Evolutionary conservation across 352 stramenopile species (phyloP).

Genomic region (Pythium plurisporium): DNA sequence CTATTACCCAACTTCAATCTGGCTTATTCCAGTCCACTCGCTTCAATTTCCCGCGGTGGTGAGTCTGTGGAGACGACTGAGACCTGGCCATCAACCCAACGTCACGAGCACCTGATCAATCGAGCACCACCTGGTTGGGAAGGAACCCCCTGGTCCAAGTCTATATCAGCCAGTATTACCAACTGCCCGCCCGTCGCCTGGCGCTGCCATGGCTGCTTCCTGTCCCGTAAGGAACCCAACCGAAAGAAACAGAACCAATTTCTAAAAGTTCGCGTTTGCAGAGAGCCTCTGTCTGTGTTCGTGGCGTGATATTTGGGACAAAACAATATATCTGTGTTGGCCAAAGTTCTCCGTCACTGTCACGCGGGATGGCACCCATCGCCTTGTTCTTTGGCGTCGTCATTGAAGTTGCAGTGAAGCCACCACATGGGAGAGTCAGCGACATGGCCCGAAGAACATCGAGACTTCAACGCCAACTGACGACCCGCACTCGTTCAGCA

Average conservation of each 20-base stretch:
- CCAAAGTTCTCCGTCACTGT: background rate
- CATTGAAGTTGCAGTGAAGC: conserved; percentile 17
- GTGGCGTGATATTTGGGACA: background rate
- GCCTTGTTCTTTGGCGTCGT: background rate
- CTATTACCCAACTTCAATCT: conserved; percentile 5
- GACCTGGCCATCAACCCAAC: too few species aligned
- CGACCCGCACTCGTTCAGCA: background rate
- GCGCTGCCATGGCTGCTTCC: background rate
- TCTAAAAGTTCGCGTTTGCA: conserved; percentile 1
- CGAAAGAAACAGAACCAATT: conserved; percentile 1
- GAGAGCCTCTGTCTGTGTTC: background rate
- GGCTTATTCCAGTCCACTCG: background rate
- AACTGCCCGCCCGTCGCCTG: too few species aligned
- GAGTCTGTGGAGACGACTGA: too few species aligned
- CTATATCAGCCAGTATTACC: too few species aligned
- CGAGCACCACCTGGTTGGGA: too few species aligned
- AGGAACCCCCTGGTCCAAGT: too few species aligned
- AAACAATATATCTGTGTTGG: conserved; percentile 10
- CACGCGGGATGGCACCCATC: background rate
- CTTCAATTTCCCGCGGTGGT: background rate
- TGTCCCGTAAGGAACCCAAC: background rate
- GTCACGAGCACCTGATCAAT: too few species aligned
- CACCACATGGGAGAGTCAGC: conserved; percentile 7
- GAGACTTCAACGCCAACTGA: conserved; percentile 7
- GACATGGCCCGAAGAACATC: too few species aligned